Base-by-base conservation (phyloP, 768 basidiomycete genomes). In the Amanita muscaria region DNA sequence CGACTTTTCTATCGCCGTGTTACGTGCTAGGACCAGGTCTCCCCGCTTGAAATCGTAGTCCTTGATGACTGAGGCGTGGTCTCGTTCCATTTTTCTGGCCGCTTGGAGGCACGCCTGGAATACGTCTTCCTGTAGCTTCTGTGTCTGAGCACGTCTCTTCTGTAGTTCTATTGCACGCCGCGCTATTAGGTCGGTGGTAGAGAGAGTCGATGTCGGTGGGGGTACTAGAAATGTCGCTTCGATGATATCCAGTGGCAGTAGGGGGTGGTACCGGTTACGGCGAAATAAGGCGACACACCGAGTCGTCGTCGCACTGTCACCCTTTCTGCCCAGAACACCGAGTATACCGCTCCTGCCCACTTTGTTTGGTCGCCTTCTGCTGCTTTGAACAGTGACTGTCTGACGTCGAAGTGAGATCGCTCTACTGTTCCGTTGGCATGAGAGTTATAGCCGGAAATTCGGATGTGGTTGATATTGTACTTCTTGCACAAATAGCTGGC, bases 271-370 rank as follows among this genome's bases (percentile, higher is more conserved):
- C 66, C 64, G 7, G 56, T 57, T 0, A 54, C 51, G 2, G 56
- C 53, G 34, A 59, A 65, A 45, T 59, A 67, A 0, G 65, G 66
- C 0, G 62, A 65, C 33, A 55, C 63, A 0, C 67, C 66, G 11
- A 60, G 56, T 0, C 54, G 39, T 2, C 56, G 49, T 0, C 57
- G 48, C 0, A 56, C 46, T 0, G 66, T 67, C 1, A 69, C 53
- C 0, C 59, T 44, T 4, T 73, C 65, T 0, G 69, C 56, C 66
- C 66, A 69, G 14, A 72, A 58, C 1, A 63, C 50, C 1, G 50
- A 52, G 5, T 55, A 48, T 0, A 47, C 47, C 3, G 55, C 32
- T 3, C n/a, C 31, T 0, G 53, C 54, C 69, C 71, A 73, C 22
- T 58, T 58, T 0, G 49, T 30, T 24, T 57, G 40, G 23, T 66